Evolutionary conservation across 768 basidiomycete species (phyloP), one percentile per base, ranked within the genome.

Genomic region (Boletus insuetus): DNA sequence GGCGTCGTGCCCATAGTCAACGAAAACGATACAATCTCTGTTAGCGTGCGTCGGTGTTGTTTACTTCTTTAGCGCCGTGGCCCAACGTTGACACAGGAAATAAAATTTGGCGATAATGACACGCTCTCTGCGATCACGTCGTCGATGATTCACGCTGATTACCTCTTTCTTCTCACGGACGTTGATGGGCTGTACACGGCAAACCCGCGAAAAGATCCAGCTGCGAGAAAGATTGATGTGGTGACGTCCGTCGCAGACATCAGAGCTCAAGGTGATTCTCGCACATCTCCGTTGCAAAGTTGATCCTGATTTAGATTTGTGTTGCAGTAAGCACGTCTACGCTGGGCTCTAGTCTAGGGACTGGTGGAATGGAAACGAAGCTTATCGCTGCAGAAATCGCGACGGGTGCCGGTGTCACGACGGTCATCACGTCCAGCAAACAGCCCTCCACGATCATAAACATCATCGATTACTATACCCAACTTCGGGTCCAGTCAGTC

Each of bases 31-130:
- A 98, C 97, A 0, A 86, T 99, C 35, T 96, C 95, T 22, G 97
- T 99, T 55, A 94, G 93, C 74, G 94, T 96, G 68, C 69, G 91
- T 83, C 8, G 29, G 24, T 32, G 19, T 19, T 39, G 16, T 19
- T n/a, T 14, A 0, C 8, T 6, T 7, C 4, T 6, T 14, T 39
- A 3, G 38, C 38, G 34, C 14, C 6, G 34, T 19, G 8, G 38
- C 4, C 8, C 14, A 14, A 39, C 14, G 12, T 34, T n/a, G 19
- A 19, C 10, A 9, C 65, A 95, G 93, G 97, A 99, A 87, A 98
- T 99, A 58, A 96, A 94, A 90, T 99, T 99, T 62, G 97, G 97
- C 46, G 97, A 98, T 75, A 98, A 98, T 70, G 97, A 99, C 69
- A 98, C 96, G 0, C 77, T 99, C 17, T 98, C 96, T 39, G 97